phyloP scores from a whole-genome alignment of 495 filamentous ascomycete species.

The Aspergillus ostianus region DNA sequence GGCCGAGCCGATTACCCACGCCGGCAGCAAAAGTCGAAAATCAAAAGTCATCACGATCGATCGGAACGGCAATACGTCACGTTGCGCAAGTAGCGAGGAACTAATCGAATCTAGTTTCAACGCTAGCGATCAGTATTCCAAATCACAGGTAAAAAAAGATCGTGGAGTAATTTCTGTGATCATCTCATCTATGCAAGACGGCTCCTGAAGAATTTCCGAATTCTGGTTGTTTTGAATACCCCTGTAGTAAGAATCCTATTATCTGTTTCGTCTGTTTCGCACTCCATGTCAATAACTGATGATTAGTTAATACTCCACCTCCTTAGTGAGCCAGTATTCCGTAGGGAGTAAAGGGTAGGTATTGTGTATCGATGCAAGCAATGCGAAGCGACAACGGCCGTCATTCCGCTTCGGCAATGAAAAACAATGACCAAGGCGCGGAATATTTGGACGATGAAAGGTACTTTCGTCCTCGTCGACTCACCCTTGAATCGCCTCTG shows the following conservation, averaged over 20 bases:
- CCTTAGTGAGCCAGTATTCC: too few species aligned
- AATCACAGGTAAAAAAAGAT: conserved; percentile 12
- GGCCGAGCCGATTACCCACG: background rate
- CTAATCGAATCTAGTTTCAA: background rate
- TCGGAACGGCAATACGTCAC: conserved; percentile 14
- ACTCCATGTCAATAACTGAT: background rate
- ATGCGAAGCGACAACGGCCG: background rate
- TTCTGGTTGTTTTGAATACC: background rate
- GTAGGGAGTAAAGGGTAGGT: background rate
- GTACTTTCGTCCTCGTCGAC: background rate
- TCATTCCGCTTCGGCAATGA: background rate
- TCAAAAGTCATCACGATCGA: conserved; percentile 11
- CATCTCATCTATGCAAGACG: conserved; percentile 1
- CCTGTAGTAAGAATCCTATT: background rate
- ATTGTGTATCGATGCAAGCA: background rate
- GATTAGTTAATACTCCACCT: background rate
- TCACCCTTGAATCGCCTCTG: background rate
- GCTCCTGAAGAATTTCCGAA: background rate
- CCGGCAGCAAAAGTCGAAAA: background rate
- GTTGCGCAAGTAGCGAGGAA: conserved; percentile 4
- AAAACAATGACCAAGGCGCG: too few species aligned
- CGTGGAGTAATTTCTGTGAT: background rate
- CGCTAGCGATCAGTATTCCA: conserved; percentile 15
- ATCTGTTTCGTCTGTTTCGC: background rate
- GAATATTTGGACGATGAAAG: too few species aligned